Percentiles rank a stretch among this genome's conserved stretches.
These are phyloP conservation scores for Cymbopogon citratus DNA, from an alignment of 176 grass and related monocot genomes.

Conservation along the genomic window DNA sequence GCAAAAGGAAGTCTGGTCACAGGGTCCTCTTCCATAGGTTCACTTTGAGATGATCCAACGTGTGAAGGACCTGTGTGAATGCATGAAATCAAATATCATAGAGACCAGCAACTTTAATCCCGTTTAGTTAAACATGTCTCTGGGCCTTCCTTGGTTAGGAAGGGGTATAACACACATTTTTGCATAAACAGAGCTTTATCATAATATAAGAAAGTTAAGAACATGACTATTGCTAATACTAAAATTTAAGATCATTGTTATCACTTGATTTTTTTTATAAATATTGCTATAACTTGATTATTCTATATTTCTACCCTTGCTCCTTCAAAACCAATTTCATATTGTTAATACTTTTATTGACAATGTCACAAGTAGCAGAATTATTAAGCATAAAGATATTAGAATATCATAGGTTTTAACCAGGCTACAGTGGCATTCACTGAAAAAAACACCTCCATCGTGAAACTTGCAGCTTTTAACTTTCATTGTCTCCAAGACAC, in stretches of 20 bases:
- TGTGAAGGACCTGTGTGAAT: constrained; percentile 30
- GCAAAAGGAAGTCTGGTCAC: constrained; percentile 71
- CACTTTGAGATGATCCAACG: constrained; percentile 42
- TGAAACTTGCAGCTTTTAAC: neutral
- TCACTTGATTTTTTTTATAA: neutral
- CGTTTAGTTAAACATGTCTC: neutral
- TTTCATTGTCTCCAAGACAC: constrained; percentile 8
- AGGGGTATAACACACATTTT: neutral
- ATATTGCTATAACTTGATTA: neutral
- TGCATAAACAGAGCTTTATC: neutral
- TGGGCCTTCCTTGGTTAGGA: neutral
- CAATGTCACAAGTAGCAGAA: neutral
- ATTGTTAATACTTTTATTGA: neutral
- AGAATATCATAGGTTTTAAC: neutral
- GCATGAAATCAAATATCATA: constrained; percentile 17
- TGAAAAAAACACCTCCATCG: neutral
- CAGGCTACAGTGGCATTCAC: neutral
- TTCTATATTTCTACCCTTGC: neutral
- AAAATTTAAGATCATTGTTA: neutral
- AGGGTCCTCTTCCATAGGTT: constrained; percentile 55
- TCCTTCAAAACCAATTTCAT: neutral
- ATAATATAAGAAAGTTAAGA: too few species aligned
- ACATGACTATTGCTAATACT: neutral
- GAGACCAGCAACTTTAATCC: constrained; percentile 5
- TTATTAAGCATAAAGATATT: neutral